These are phyloP conservation scores for Populus hybrid DNA, from an alignment of 441 rosid species.

Conservation along the genomic window DNA sequence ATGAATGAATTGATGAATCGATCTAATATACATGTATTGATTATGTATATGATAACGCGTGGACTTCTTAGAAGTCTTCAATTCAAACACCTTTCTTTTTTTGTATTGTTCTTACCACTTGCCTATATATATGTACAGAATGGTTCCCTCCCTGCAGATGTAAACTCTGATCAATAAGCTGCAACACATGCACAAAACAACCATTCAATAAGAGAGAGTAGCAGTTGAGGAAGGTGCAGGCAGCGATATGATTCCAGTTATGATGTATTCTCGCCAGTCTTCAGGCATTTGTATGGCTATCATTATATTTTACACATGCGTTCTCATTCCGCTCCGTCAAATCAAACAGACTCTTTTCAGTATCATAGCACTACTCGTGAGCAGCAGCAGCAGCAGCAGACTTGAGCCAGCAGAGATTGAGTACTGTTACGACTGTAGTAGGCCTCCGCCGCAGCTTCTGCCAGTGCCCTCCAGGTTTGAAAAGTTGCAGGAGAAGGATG, in stretches of 20 bases:
- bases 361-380: conserved; percentile 7
- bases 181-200: neutral
- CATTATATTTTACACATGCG: conserved; percentile 49
- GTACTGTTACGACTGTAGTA: neutral
- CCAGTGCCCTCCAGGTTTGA: conserved; percentile 27
- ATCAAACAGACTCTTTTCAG: conserved; percentile 21
- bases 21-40: too few relatives aligned
- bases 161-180: neutral
- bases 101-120: too few relatives aligned
- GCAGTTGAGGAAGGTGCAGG: neutral
- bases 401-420: neutral
- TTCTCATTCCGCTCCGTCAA: conserved; percentile 43
- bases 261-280: conserved; percentile 34
- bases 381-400: neutral
- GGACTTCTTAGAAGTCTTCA: too few relatives aligned
- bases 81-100: too few relatives aligned
- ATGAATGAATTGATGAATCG: too few relatives aligned
- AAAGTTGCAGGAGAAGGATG: conserved; percentile 27
- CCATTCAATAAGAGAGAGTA: neutral
- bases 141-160: neutral
- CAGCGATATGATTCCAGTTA: conserved; percentile 22
- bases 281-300: conserved; percentile 38
- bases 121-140: neutral
- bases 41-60: too few relatives aligned
- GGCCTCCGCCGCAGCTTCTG: neutral